A percentile compares a stretch with the other conserved stretches of the same genome.
Evolutionary conservation across 2,329 filamentous ascomycete genomes (phyloP).

Genomic region (Phyllosticta citriasiana): DNA sequence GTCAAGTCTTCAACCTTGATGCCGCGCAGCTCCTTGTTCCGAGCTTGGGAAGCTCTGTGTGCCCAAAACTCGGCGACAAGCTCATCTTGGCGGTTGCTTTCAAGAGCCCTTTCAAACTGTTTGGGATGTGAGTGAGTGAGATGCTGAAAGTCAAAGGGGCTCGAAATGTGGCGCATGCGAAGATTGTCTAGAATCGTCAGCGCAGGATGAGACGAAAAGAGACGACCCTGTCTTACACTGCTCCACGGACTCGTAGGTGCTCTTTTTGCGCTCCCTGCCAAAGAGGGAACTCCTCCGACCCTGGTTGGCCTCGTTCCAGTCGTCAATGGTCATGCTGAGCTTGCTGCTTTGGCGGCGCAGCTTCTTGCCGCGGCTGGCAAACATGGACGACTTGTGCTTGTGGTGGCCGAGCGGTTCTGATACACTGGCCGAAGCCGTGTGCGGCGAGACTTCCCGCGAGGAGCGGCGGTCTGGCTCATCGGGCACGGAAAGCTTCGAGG

Average conservation of each 20-base stretch:
- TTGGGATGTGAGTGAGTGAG: slow-evolving; percentile 49
- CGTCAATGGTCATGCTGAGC: slow-evolving; percentile 17
- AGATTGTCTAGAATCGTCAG: slow-evolving; percentile 12
- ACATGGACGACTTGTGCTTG: slow-evolving; percentile 21
- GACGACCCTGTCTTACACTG: slow-evolving; percentile 18
- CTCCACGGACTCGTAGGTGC: slow-evolving; percentile 17
- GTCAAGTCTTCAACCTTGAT: slow-evolving; percentile 42
- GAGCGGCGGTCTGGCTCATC: slow-evolving; percentile 17
- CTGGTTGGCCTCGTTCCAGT: slow-evolving; percentile 19
- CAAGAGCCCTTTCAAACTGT: slow-evolving; percentile 44
- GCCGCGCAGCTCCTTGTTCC: slow-evolving; percentile 39
- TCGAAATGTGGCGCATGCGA: slow-evolving; percentile 40
- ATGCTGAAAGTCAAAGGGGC: slow-evolving; percentile 56
- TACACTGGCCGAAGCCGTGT: slow-evolving; percentile 14
- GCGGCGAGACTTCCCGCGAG: slow-evolving; percentile 18
- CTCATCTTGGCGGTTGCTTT: slow-evolving; percentile 38
- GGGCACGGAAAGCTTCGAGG: slow-evolving; percentile 17
- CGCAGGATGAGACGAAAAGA: background rate
- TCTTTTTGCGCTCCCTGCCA: slow-evolving; percentile 20
- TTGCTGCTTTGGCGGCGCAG: slow-evolving; percentile 26
- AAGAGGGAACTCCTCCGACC: slow-evolving; percentile 25
- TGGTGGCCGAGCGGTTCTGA: slow-evolving; percentile 18
- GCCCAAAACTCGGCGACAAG: slow-evolving; percentile 45
- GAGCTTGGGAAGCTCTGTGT: slow-evolving; percentile 42
- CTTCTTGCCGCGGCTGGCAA: slow-evolving; percentile 20